Conservation (phyloP, 2,329 filamentous ascomycete species). For the Pseudodiploospora longispora region DNA sequence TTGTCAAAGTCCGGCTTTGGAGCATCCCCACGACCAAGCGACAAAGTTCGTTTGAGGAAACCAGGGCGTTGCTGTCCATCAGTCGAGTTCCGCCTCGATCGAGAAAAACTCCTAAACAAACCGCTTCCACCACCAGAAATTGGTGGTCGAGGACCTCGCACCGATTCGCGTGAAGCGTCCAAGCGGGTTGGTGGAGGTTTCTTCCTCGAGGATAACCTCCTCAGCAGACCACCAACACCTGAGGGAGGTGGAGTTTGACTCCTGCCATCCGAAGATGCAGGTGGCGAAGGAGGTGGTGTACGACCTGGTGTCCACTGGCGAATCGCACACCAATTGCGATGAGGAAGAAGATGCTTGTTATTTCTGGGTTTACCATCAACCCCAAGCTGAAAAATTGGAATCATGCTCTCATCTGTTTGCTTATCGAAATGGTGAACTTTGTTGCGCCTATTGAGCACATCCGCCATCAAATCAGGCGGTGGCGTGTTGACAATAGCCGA, state of each 20-base stretch:
- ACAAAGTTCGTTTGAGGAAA: conserved; percentile 50
- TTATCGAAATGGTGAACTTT: conserved; percentile 65
- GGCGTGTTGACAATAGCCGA: conserved; percentile 93
- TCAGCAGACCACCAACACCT: conserved; percentile 31
- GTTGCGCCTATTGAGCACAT: conserved; percentile 89
- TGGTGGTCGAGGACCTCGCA: conserved; percentile 39
- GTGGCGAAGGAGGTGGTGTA: conserved; percentile 65
- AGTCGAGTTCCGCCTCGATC: conserved; percentile 18
- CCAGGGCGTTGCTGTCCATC: conserved; percentile 28
- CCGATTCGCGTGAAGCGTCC: conserved; percentile 29
- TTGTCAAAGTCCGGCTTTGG: conserved; percentile 17
- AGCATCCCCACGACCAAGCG: conserved; percentile 48
- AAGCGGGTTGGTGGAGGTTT: conserved; percentile 25
- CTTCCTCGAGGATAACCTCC: conserved; percentile 34
- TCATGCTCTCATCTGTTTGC: conserved; percentile 90
- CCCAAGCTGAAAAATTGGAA: conserved; percentile 82
- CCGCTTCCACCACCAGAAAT: conserved; percentile 36
- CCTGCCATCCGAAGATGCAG: conserved; percentile 37
- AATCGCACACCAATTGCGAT: conserved; percentile 94
- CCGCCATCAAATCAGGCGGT: conserved; percentile 77
- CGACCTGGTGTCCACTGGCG: conserved; percentile 70
- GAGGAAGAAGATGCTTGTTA: conserved; percentile 81
- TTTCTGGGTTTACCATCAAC: conserved; percentile 85
- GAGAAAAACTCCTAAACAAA: conserved; percentile 37
- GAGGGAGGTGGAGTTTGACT: conserved; percentile 30